Conservation (phyloP, 106 monocot species). For the Platanthera guangdongensis region DNA sequence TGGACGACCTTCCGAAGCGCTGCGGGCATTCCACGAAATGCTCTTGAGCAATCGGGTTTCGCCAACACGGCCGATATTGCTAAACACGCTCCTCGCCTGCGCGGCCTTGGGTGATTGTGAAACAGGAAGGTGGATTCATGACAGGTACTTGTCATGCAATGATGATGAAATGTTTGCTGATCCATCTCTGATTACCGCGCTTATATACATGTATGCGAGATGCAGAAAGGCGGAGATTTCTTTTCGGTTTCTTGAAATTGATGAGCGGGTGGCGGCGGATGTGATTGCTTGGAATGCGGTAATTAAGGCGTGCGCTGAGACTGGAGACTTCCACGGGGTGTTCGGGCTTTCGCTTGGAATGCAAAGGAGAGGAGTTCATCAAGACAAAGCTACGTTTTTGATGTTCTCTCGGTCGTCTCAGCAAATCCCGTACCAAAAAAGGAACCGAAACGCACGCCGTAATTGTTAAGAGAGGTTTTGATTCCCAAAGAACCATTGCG, state of each 20-base stretch:
- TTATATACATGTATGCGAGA: slow-evolving; percentile 67
- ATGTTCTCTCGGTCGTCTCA: slow-evolving; percentile 29
- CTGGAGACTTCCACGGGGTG: slow-evolving; percentile 17
- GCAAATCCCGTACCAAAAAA: slow-evolving; percentile 22
- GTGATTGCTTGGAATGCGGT: slow-evolving; percentile 65
- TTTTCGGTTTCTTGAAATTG: slow-evolving; percentile 22
- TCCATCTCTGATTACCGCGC: slow-evolving; percentile 30
- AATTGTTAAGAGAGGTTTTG: slow-evolving; percentile 53
- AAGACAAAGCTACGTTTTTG: slow-evolving; percentile 34
- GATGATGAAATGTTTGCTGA: slow-evolving; percentile 15
- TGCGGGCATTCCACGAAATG: slow-evolving; percentile 40
- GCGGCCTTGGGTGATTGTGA: slow-evolving; percentile 51
- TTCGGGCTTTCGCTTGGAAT: slow-evolving; percentile 29
- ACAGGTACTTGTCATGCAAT: slow-evolving; percentile 23
- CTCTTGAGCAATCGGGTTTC: slow-evolving; percentile 13
- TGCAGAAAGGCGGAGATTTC: slow-evolving; percentile 39
- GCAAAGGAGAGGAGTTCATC: slow-evolving; percentile 52
- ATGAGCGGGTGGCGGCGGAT: slow-evolving; percentile 23
- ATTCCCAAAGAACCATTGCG: slow-evolving; percentile 21
- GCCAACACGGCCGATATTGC: slow-evolving; percentile 48
- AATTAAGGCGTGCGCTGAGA: slow-evolving; percentile 48
- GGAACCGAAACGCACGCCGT: slow-evolving; percentile 40
- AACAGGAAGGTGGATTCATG: slow-evolving; percentile 30
- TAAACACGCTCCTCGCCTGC: slow-evolving; percentile 52
- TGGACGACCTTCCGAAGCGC: slow-evolving; percentile 31